phyloP scores from a whole-genome alignment of 495 filamentous ascomycete genomes.

The Penicillium soppii region DNA sequence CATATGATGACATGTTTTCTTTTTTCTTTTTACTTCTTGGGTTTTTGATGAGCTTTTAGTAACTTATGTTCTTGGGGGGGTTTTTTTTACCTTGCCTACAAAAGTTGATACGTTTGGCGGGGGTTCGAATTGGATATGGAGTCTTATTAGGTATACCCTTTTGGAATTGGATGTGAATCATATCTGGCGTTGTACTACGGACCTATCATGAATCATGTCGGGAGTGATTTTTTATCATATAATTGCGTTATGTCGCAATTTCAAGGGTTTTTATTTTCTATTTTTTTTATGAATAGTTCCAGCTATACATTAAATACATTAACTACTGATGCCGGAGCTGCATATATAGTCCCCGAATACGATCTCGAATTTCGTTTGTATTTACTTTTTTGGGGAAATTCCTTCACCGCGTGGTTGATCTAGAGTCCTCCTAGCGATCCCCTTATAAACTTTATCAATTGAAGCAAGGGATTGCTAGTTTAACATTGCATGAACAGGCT shows the following conservation, averaged over 20 bases:
- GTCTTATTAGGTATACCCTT: conserved; percentile 11
- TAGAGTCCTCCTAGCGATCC: neutral
- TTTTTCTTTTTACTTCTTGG: conserved; percentile 11
- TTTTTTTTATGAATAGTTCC: neutral
- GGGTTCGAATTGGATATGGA: neutral
- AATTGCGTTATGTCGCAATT: neutral
- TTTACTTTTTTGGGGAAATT: neutral
- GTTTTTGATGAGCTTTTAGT: conserved; percentile 2
- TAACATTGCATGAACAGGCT: neutral
- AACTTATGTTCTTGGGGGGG: neutral
- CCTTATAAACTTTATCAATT: neutral
- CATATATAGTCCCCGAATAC: neutral
- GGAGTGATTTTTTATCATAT: neutral
- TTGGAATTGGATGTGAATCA: conserved; percentile 8
- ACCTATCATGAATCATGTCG: neutral
- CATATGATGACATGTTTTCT: conserved; percentile 19
- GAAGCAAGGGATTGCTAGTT: neutral
- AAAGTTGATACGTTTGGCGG: too few relatives aligned
- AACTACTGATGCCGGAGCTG: neutral
- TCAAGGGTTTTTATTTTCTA: neutral
- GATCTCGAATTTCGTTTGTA: neutral
- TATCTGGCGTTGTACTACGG: neutral
- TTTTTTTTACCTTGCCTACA: neutral
- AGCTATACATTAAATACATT: too few relatives aligned
- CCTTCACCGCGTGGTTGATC: neutral